Evolutionary conservation across 257 asterid genomes (phyloP), one percentile per base, ranked within the genome.

Genomic region (Linderniella brevidens): DNA sequence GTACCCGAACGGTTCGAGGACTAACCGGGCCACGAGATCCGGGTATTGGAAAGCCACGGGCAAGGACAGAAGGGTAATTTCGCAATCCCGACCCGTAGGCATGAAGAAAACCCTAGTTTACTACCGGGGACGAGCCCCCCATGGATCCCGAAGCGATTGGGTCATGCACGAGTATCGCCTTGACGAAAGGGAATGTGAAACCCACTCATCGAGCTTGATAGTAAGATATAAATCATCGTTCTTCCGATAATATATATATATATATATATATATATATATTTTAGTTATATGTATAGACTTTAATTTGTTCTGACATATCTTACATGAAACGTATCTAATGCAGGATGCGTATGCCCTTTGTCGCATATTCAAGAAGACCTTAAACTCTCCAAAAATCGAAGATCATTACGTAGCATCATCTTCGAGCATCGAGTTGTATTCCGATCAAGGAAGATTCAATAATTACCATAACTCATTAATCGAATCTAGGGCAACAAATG

Each of bases 21-120:
- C 99, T 0, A 90, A 90, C 43, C 76, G 96, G 13, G 99, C 99
- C 13, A 90, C 99, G 1, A 80, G 72, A 65, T 81, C 94, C 0
- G 99, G 99, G 8, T 90, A 90, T 17, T 90, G 99, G 99, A 90
- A 90, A 79, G 99, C 99, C 0, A 90, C 99, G 0, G 99, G 99
- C 0, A 90, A 90, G 73, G 99, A 90, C 16, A 67, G 99, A 42
- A 86, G 77, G 64, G 99, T 90, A 0, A 82, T 58, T 46, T 90
- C 99, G 13, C 92, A 90, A 15, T 65, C 13, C 68, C 66, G 93
- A 43, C 71, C 81, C 1, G 92, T 90, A 9, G 99, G 99, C 17
- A 81, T 72, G 94, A 90, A 90, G 86, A 90, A 90, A 82, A 90
- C 99, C 76, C 79, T 86, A 60, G 96, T 90, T 58, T 90, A 75